These are phyloP conservation scores for Dalbergia cochinchinensis DNA, from an alignment of 306 rosid genomes.

Conservation along the genomic window DNA sequence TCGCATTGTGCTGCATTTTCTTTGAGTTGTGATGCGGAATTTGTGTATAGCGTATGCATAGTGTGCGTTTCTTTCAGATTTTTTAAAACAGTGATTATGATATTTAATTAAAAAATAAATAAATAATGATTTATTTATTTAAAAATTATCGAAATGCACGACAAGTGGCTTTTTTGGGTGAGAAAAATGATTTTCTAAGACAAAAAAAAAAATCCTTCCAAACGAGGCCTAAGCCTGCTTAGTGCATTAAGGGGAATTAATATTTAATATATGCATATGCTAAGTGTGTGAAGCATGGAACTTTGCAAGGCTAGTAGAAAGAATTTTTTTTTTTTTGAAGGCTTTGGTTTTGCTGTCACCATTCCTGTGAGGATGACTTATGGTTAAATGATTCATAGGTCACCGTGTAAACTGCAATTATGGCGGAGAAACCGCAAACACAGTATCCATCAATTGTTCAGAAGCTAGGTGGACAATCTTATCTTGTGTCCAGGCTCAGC, in stretches of 20 bases:
- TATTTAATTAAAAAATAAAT: no score
- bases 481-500: constrained; percentile 71
- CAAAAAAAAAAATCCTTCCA: no score
- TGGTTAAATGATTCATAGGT: constrained; percentile 52
- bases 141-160: no score
- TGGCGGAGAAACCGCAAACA: constrained; percentile 66
- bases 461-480: constrained; percentile 76
- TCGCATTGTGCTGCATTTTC: background rate
- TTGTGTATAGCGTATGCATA: background rate
- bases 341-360: background rate
- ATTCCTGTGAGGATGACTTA: constrained; percentile 9
- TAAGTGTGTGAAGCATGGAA: background rate
- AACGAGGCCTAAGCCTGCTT: background rate
- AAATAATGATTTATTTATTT: no score
- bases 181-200: no score
- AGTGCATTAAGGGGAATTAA: no score
- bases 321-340: background rate
- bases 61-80: no score
- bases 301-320: background rate
- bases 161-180: no score
- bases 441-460: constrained; percentile 74
- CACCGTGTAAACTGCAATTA: constrained; percentile 54
- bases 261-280: no score
- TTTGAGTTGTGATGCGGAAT: background rate
- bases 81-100: no score